Conservation (phyloP, 192 early-diverging fungal species). For the Haplosporangium gracile region DNA sequence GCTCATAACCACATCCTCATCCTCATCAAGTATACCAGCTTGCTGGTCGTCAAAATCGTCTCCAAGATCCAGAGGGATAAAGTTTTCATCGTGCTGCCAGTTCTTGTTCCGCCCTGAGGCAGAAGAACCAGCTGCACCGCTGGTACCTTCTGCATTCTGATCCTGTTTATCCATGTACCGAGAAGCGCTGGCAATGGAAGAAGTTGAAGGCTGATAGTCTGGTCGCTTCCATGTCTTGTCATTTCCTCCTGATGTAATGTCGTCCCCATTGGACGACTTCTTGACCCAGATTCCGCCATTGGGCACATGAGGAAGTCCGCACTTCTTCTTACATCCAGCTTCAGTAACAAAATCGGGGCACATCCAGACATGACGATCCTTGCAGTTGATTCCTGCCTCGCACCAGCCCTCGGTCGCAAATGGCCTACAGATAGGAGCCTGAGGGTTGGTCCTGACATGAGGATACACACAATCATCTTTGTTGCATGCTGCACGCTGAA, state of each 20-base stretch:
- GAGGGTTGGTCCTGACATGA: slow-evolving; percentile 68
- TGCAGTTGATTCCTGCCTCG: slow-evolving; percentile 65
- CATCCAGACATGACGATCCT: slow-evolving; percentile 74
- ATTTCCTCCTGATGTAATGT: background rate
- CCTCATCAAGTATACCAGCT: slow-evolving; percentile 34
- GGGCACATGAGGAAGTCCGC: slow-evolving; percentile 71
- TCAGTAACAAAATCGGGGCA: slow-evolving; percentile 79
- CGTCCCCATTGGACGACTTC: slow-evolving; percentile 18
- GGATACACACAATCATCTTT: slow-evolving; percentile 67
- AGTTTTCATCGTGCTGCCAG: slow-evolving; percentile 41
- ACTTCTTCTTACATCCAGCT: slow-evolving; percentile 68
- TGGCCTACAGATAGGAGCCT: slow-evolving; percentile 72
- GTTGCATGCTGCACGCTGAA: slow-evolving; percentile 71
- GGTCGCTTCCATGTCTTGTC: background rate
- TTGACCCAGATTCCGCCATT: slow-evolving; percentile 30
- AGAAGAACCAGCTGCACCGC: background rate
- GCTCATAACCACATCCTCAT: slow-evolving; percentile 37
- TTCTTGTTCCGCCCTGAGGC: background rate
- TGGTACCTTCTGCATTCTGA: slow-evolving; percentile 9
- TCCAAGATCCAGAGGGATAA: slow-evolving; percentile 53
- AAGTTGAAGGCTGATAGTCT: background rate
- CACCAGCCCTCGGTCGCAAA: slow-evolving; percentile 78
- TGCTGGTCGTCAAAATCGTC: slow-evolving; percentile 22
- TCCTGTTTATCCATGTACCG: background rate
- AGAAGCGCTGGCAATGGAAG: background rate